Evolutionary conservation across 2,329 filamentous ascomycete genomes (phyloP).

Genomic region (Nemania sp.): DNA sequence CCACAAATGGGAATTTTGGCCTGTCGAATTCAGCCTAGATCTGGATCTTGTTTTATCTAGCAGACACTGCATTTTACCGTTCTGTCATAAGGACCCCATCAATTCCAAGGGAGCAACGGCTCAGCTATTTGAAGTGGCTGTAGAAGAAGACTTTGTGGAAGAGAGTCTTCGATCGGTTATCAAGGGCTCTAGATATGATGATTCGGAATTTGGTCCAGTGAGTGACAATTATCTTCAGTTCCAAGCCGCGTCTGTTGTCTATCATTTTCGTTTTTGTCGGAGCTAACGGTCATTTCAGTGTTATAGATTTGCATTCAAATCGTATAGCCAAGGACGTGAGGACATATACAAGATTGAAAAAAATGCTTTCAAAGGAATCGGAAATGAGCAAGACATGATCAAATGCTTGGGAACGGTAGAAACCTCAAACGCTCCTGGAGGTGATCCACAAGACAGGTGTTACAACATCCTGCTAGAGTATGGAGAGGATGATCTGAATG

Average conservation of each 20-base stretch:
- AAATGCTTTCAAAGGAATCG: conserved; percentile 2
- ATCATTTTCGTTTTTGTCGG: background rate
- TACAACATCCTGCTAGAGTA: conserved; percentile 23
- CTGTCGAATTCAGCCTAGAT: background rate
- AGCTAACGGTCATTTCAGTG: conserved; percentile 9
- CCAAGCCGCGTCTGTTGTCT: background rate
- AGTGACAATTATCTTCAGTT: background rate
- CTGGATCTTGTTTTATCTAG: background rate
- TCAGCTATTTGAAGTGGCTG: conserved; percentile 20
- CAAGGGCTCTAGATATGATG: conserved; percentile 8
- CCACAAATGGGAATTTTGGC: conserved; percentile 7
- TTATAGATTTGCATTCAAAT: conserved; percentile 26
- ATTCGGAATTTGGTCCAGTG: conserved; percentile 10
- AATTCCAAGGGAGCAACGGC: conserved; percentile 25
- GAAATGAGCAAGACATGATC: conserved; percentile 14
- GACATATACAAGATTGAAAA: conserved; percentile 23
- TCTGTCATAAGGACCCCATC: conserved; percentile 12
- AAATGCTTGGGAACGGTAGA: conserved; percentile 14
- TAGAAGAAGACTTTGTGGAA: conserved; percentile 20
- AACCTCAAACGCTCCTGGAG: background rate
- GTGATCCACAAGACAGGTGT: background rate
- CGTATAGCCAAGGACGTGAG: conserved; percentile 6
- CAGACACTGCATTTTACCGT: conserved; percentile 21
- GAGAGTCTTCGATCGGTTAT: conserved; percentile 1
- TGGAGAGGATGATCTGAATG: conserved; percentile 24